Evolutionary conservation across 176 grass and related monocot species (phyloP).

Genomic region (Aegilops sharonensis): DNA sequence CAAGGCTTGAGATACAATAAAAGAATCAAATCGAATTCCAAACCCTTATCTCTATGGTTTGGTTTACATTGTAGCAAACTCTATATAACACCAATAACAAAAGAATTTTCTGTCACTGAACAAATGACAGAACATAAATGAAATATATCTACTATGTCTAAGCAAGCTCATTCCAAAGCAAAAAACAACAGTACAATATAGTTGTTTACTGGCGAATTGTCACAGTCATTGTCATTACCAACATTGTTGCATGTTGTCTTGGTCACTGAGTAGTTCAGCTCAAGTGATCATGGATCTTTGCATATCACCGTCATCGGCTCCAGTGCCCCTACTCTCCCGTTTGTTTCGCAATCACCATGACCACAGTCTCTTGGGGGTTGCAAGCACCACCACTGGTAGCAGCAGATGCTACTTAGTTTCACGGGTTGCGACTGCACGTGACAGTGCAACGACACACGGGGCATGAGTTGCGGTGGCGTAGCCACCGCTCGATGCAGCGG

Average conservation of each 20-base stretch:
- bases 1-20: not conserved
- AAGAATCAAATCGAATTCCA: not conserved
- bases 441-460: not conserved
- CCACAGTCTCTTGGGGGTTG: too few species aligned
- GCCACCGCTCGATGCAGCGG: not conserved
- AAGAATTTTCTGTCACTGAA: not conserved
- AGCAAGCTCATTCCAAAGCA: not conserved
- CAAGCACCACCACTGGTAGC: too few species aligned
- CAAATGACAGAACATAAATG: not conserved
- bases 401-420: not conserved
- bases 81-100: not conserved
- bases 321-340: too few species aligned
- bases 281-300: not conserved
- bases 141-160: not conserved
- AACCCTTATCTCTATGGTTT: not conserved
- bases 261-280: too few species aligned
- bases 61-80: not conserved
- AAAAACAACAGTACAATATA: not conserved
- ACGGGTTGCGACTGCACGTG: not conserved
- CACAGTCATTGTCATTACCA: not conserved
- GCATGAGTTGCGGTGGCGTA: not conserved
- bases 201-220: not conserved
- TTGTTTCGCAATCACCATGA: not conserved
- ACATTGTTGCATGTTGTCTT: not conserved
- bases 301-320: not conserved